A percentile compares a stretch with the other conserved stretches of the same genome.
Evolutionary conservation across 2,329 filamentous ascomycete genomes (phyloP).

Genomic region (Graphilbum fragrans): DNA sequence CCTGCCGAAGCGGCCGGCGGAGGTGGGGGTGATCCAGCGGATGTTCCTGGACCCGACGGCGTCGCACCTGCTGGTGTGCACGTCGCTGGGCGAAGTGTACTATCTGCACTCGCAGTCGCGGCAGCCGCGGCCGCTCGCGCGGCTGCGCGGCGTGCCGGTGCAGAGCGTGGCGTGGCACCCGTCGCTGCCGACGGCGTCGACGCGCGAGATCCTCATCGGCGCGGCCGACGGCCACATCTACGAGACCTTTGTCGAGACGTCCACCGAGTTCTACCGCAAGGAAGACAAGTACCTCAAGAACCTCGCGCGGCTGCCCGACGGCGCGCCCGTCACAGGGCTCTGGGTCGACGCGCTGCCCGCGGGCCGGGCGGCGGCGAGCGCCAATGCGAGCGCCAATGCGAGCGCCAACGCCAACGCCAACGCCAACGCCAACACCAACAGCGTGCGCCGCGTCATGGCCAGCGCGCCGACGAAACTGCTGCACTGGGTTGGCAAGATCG

Average conservation of each 20-base stretch:
- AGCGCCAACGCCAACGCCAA: no score
- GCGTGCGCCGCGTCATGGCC: constrained; percentile 60
- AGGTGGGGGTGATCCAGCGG: constrained; percentile 83
- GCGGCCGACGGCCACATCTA: constrained; percentile 91
- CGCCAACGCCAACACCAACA: constrained; percentile 4
- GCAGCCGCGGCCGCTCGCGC: constrained; percentile 68
- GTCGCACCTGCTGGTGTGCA: constrained; percentile 85
- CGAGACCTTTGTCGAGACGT: constrained; percentile 88
- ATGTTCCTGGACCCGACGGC: constrained; percentile 97
- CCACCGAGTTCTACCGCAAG: constrained; percentile 86
- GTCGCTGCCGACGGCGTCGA: constrained; percentile 82
- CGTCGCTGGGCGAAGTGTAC: constrained; percentile 87
- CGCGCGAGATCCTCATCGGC: constrained; percentile 84
- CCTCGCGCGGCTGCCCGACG: constrained; percentile 72
- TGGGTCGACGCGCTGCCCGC: constrained; percentile 66
- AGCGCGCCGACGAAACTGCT: constrained; percentile 67
- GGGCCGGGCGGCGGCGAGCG: background rate
- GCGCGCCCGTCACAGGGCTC: constrained; percentile 63
- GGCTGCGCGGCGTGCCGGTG: constrained; percentile 75
- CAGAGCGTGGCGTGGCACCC: constrained; percentile 94
- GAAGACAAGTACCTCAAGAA: constrained; percentile 86
- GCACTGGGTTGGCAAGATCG: constrained; percentile 70
- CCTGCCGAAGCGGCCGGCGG: constrained; percentile 81
- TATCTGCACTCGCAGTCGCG: constrained; percentile 94
- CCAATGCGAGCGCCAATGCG: no score